Conservation (phyloP, 441 rosid genomes). For the Cnidoscolus chayamansa region DNA sequence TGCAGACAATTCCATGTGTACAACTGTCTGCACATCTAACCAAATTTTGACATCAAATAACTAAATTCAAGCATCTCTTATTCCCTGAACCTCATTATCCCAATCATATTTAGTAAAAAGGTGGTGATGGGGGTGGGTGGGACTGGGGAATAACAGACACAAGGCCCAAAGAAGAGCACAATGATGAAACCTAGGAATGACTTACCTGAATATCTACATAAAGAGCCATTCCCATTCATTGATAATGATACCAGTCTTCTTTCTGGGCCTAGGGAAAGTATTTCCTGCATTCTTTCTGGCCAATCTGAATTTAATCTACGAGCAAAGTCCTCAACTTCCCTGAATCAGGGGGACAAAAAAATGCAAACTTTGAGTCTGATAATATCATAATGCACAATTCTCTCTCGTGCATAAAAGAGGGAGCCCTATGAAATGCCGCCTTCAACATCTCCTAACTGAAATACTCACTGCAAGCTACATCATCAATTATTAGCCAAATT, state of each 20-base stretch:
- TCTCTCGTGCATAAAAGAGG: not conserved
- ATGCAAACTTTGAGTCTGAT: not conserved
- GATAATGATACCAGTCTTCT: constrained; percentile 39
- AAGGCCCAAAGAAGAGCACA: not conserved
- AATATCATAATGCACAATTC: not conserved
- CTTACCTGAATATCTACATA: constrained; percentile 40
- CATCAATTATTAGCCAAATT: not conserved
- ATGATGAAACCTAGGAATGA: not conserved
- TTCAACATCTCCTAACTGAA: constrained; percentile 5
- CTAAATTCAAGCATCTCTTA: constrained; percentile 5
- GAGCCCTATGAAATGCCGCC: not conserved
- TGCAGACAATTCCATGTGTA: not conserved
- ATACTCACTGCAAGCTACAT: not conserved
- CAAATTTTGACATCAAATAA: not conserved
- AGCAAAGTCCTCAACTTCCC: constrained; percentile 70
- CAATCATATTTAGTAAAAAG: not conserved
- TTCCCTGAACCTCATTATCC: not conserved
- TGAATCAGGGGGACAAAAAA: constrained; percentile 15
- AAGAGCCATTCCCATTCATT: constrained; percentile 37
- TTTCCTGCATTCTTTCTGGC: constrained; percentile 69
- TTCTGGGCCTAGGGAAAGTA: constrained; percentile 48
- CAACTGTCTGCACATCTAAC: not conserved
- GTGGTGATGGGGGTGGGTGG: no score
- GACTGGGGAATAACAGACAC: not conserved
- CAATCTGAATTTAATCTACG: constrained; percentile 65